Conservation (phyloP, 129 eudicot genomes). For the Pulicaria dysenterica region DNA sequence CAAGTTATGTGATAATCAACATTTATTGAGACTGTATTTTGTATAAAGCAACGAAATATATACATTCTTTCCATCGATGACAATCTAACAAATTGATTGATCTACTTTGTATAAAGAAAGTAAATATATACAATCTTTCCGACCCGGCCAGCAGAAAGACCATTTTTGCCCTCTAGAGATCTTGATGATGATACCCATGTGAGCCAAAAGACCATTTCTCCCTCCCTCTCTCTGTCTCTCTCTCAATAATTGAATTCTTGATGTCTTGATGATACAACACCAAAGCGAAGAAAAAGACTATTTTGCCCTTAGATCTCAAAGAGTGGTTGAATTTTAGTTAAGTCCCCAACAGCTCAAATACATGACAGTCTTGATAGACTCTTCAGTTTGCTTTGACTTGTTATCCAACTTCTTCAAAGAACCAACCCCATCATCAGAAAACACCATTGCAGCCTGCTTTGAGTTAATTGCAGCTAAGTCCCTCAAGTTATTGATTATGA, state of each 20-base stretch:
- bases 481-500: conserved; percentile 30
- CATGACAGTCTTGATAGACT: conserved; percentile 42
- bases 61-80: background rate
- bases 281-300: conserved; percentile 4
- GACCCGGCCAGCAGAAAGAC: background rate
- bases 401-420: conserved; percentile 15
- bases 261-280: background rate
- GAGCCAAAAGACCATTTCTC: background rate
- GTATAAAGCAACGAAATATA: too few relatives aligned
- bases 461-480: conserved; percentile 22
- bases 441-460: conserved; percentile 24
- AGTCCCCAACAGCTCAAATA: conserved; percentile 57
- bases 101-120: too few relatives aligned
- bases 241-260: too few relatives aligned
- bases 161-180: background rate
- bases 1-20: too few relatives aligned
- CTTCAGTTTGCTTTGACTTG: conserved; percentile 39
- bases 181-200: background rate
- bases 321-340: conserved; percentile 16
- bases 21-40: too few relatives aligned
- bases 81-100: too few relatives aligned
- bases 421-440: conserved; percentile 20
- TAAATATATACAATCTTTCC: background rate
- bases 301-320: conserved; percentile 24
- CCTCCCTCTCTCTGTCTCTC: background rate